Percentiles rank a stretch among this genome's conserved stretches.
Conservation (phyloP, 2,329 filamentous ascomycete species). For the Calonectria leucothoes region DNA sequence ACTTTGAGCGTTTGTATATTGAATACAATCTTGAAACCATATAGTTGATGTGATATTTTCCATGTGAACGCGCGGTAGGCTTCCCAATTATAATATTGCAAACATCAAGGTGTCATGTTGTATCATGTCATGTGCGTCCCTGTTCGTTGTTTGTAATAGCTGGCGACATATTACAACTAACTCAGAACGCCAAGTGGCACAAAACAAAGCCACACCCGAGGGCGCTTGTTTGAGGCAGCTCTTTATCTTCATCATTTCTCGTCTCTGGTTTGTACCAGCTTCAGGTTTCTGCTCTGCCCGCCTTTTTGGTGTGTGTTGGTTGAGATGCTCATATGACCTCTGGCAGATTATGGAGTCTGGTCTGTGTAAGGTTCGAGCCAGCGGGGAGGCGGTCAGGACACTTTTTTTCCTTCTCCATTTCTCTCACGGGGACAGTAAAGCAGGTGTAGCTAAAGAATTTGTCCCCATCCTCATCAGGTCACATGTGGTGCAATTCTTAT, state of each 20-base stretch:
- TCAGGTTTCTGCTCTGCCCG: neutral
- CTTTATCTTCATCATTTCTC: neutral
- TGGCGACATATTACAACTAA: neutral
- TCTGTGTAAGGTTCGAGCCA: neutral
- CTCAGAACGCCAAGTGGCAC: neutral
- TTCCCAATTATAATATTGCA: neutral
- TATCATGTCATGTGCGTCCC: neutral
- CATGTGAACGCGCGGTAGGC: neutral
- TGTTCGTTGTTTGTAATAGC: neutral
- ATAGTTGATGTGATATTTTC: neutral
- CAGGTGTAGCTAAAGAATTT: neutral
- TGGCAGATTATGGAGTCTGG: neutral
- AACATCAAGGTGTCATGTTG: neutral
- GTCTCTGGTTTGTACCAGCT: neutral
- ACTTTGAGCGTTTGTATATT: neutral
- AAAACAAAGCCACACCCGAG: neutral
- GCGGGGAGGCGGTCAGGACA: neutral
- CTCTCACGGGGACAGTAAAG: neutral
- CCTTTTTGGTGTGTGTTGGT: neutral
- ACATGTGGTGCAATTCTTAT: neutral
- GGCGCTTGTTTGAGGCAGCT: neutral
- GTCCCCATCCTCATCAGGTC: neutral
- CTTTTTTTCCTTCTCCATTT: too few species aligned
- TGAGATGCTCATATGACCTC: neutral
- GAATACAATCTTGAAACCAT: neutral